These are phyloP conservation scores for Aspergillus vadensis DNA, from an alignment of 2,329 filamentous ascomycete genomes.

Conservation along the genomic window DNA sequence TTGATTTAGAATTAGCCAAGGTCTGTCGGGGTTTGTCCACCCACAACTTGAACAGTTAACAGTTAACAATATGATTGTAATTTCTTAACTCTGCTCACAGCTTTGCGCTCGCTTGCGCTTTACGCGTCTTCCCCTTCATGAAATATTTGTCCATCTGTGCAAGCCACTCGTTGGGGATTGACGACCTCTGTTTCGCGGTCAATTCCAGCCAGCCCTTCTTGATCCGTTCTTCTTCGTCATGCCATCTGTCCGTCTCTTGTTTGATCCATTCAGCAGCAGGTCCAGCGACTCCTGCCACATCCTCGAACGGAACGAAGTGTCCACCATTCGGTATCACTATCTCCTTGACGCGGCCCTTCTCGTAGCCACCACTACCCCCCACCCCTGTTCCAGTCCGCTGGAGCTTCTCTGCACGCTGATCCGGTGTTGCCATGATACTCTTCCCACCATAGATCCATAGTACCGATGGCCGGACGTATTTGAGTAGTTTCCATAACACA, in stretches of 20 bases:
- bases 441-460: constrained; percentile 8
- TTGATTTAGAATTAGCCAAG: no score
- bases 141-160: neutral
- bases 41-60: no score
- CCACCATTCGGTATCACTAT: neutral
- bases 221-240: neutral
- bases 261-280: neutral
- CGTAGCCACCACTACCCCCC: constrained; percentile 6
- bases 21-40: no score
- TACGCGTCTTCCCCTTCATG: neutral
- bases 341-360: neutral
- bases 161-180: neutral
- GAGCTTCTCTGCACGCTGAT: neutral
- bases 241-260: neutral
- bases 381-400: constrained; percentile 3
- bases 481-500: neutral
- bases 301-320: constrained; percentile 9
- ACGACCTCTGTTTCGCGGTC: neutral
- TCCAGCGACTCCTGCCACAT: neutral
- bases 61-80: no score
- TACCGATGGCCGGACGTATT: constrained; percentile 5
- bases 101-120: neutral
- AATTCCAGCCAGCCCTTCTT: neutral
- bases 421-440: neutral
- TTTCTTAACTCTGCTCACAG: neutral